phyloP scores from a whole-genome alignment of 2,329 filamentous ascomycete genomes.

The Esteya vermicola region DNA sequence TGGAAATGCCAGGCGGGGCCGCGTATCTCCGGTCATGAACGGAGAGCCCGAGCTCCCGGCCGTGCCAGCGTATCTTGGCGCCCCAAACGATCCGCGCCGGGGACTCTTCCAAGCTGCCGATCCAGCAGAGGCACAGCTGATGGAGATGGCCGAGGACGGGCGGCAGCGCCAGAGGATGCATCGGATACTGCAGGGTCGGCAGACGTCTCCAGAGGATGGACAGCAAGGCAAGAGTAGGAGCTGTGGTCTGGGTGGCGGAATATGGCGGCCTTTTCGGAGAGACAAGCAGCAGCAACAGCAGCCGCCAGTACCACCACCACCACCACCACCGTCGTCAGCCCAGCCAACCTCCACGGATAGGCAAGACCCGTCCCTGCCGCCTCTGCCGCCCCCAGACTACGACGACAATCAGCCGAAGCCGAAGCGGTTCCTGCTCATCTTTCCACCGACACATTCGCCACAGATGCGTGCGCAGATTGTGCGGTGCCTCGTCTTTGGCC shows the following conservation, averaged over 20 bases:
- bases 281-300: conserved; percentile 2
- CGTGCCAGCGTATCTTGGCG: too few species aligned
- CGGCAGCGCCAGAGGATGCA: conserved; percentile 17
- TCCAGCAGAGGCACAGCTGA: conserved; percentile 33
- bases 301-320: conserved; percentile 2
- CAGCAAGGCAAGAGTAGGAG: too few species aligned
- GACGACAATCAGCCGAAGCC: conserved; percentile 13
- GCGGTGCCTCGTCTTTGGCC: conserved; percentile 49
- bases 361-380: too few species aligned
- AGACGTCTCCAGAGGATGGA: conserved; percentile 1
- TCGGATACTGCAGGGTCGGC: conserved; percentile 1
- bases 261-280: neutral
- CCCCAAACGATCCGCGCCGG: conserved; percentile 6
- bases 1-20: too few species aligned
- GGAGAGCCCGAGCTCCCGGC: neutral
- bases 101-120: conserved; percentile 27
- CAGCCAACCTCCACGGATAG: too few species aligned
- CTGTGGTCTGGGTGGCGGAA: too few species aligned
- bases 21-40: neutral
- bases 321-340: conserved; percentile 1
- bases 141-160: conserved; percentile 25
- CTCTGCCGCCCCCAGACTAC: too few species aligned
- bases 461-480: conserved; percentile 41
- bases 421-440: conserved; percentile 36
- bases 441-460: conserved; percentile 39